These are phyloP conservation scores for Coelastrella sp. DNA, from an alignment of 139 green algal genomes.

Conservation along the genomic window DNA sequence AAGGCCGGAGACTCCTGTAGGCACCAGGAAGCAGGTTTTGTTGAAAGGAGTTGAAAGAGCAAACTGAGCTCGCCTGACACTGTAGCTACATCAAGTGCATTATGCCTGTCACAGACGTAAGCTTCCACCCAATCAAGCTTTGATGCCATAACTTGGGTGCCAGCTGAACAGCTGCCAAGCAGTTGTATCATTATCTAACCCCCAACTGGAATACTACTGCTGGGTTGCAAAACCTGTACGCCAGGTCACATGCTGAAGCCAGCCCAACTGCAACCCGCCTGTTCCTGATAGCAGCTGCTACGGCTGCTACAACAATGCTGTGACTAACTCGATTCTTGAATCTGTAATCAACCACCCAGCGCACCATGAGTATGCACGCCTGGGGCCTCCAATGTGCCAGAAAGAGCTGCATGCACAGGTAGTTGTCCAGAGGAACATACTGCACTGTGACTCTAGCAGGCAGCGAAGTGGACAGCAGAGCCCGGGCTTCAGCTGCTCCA, in stretches of 20 bases:
- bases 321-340: background rate
- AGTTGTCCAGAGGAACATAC: conserved; percentile 66
- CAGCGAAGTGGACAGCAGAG: conserved; percentile 52
- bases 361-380: conserved; percentile 66
- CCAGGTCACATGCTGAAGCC: too few relatives aligned
- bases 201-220: too few relatives aligned
- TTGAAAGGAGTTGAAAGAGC: too few relatives aligned
- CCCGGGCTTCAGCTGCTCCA: conserved; percentile 28
- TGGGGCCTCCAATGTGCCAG: conserved; percentile 65
- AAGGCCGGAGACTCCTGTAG: conserved; percentile 65
- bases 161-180: background rate
- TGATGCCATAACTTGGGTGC: too few relatives aligned
- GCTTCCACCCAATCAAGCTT: too few relatives aligned
- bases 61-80: too few relatives aligned
- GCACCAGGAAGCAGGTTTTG: background rate
- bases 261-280: too few relatives aligned
- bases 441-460: conserved; percentile 64
- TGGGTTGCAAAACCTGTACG: too few relatives aligned
- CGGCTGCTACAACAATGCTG: background rate
- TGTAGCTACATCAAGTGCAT: too few relatives aligned
- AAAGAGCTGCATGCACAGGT: conserved; percentile 56
- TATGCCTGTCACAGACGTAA: too few relatives aligned
- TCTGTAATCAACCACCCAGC: background rate
- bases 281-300: too few relatives aligned
- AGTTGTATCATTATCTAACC: too few relatives aligned